Percentiles rank a stretch among this genome's conserved stretches.
phyloP scores from a whole-genome alignment of 768 basidiomycete genomes.

The Pleurotus salmoneostramineus region DNA sequence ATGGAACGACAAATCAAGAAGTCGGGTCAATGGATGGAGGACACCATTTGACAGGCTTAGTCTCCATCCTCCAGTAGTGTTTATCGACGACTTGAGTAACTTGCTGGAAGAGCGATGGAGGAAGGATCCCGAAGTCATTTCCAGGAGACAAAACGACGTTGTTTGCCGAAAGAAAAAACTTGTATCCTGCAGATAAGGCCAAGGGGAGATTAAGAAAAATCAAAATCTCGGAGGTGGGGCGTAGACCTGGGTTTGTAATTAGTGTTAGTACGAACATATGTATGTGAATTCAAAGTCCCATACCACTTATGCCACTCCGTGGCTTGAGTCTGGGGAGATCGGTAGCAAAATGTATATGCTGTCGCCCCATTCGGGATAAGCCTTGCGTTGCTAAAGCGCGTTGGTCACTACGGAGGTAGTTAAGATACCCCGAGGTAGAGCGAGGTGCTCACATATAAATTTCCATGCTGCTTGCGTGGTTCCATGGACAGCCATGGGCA shows the following conservation, averaged over 20 bases:
- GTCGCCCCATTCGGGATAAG: slow-evolving; percentile 61
- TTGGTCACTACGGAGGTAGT: background rate
- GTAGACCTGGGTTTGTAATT: slow-evolving; percentile 17
- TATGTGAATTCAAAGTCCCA: background rate
- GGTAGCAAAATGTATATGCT: slow-evolving; percentile 73
- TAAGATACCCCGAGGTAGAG: background rate
- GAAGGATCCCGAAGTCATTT: slow-evolving; percentile 47
- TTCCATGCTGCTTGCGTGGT: slow-evolving; percentile 54
- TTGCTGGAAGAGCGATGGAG: slow-evolving; percentile 48
- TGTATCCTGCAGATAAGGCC: slow-evolving; percentile 46
- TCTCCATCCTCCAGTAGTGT: background rate
- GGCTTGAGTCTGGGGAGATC: slow-evolving; percentile 38
- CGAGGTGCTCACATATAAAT: slow-evolving; percentile 39
- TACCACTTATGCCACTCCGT: slow-evolving; percentile 51
- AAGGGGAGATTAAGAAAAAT: slow-evolving; percentile 62
- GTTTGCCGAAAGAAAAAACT: slow-evolving; percentile 58
- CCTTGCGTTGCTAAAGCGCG: slow-evolving; percentile 42
- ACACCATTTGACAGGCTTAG: background rate
- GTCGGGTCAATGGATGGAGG: background rate
- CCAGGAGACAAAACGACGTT: slow-evolving; percentile 71
- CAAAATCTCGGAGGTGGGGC: slow-evolving; percentile 53
- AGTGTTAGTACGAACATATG: background rate
- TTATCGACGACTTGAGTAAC: slow-evolving; percentile 27
- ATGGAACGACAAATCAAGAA: too few relatives aligned
- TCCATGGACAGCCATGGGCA: slow-evolving; percentile 57